Evolutionary conservation across 768 basidiomycete genomes (phyloP).

Genomic region (Lanmaoa pseudosensibilis): DNA sequence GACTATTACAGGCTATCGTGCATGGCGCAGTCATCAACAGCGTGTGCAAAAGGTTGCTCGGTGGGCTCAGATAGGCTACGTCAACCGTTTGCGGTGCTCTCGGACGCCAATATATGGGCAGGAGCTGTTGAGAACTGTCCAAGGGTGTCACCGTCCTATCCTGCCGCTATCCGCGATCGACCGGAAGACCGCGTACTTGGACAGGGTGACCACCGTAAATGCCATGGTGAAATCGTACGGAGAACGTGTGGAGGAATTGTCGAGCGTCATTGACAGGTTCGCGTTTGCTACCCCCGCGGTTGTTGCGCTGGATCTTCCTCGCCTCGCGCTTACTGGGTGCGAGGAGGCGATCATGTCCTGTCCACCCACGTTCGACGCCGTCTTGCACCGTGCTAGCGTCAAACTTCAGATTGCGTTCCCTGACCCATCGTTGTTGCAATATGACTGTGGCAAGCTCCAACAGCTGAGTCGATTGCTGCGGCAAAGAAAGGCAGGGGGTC

Average conservation of each 20-base stretch:
- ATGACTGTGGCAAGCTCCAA: slow-evolving; percentile 96
- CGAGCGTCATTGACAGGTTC: slow-evolving; percentile 61
- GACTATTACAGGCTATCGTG: slow-evolving; percentile 70
- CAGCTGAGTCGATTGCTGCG: slow-evolving; percentile 76
- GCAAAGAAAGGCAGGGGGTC: slow-evolving; percentile 82
- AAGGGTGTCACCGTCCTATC: slow-evolving; percentile 45
- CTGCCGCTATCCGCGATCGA: slow-evolving; percentile 51
- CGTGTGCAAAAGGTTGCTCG: slow-evolving; percentile 53
- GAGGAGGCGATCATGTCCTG: slow-evolving; percentile 29
- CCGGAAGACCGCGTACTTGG: slow-evolving; percentile 39
- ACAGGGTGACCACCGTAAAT: slow-evolving; percentile 43
- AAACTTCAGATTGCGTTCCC: slow-evolving; percentile 94
- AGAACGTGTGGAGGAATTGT: slow-evolving; percentile 55
- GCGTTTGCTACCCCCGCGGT: slow-evolving; percentile 79
- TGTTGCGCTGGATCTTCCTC: slow-evolving; percentile 73
- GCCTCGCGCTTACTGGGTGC: slow-evolving; percentile 54
- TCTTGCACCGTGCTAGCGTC: slow-evolving; percentile 71
- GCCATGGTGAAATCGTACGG: slow-evolving; percentile 63
- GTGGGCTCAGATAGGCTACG: slow-evolving; percentile 69
- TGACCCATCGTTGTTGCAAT: slow-evolving; percentile 84
- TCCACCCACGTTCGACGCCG: slow-evolving; percentile 57
- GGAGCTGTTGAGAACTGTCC: slow-evolving; percentile 45
- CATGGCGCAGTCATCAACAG: slow-evolving; percentile 48
- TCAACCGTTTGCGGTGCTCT: slow-evolving; percentile 73
- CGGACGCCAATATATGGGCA: slow-evolving; percentile 42